Percentiles rank a stretch among this genome's conserved stretches.
phyloP scores from a whole-genome alignment of 148 eudicot genomes.

The Rheum nobile region DNA sequence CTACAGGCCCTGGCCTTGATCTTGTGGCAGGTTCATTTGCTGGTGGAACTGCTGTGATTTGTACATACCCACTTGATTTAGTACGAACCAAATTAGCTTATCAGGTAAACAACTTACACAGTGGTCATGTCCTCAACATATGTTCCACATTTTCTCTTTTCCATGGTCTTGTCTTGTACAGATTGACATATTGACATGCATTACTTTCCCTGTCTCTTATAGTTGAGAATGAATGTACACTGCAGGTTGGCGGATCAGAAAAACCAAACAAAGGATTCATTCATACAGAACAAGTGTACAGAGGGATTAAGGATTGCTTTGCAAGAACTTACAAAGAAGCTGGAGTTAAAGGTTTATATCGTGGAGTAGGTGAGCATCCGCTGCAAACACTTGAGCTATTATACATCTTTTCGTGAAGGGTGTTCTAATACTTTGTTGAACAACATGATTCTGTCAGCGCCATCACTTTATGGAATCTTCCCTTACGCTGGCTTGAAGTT shows the following conservation, averaged over 20 bases:
- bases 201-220: constrained; percentile 7
- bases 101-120: constrained; percentile 43
- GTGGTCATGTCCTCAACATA: not conserved
- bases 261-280: constrained; percentile 39
- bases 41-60: constrained; percentile 97
- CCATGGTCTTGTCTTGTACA: not conserved
- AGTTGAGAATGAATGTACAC: constrained; percentile 11
- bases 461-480: constrained; percentile 89
- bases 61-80: constrained; percentile 94
- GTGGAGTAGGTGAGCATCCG: constrained; percentile 72
- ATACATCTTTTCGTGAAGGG: not conserved
- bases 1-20: constrained; percentile 87
- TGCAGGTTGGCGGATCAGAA: constrained; percentile 69
- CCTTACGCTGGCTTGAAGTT: constrained; percentile 94
- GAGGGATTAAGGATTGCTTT: constrained; percentile 79
- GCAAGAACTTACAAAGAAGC: constrained; percentile 67
- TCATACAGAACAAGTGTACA: constrained; percentile 49
- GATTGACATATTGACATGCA: not conserved
- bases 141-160: not conserved
- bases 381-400: not conserved
- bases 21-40: constrained; percentile 94
- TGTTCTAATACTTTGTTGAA: not conserved
- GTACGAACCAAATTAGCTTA: constrained; percentile 92
- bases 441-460: constrained; percentile 37
- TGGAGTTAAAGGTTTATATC: constrained; percentile 75